These are phyloP conservation scores for Stropharia rugosoannulata DNA, from an alignment of 768 basidiomycete species.

Conservation along the genomic window DNA sequence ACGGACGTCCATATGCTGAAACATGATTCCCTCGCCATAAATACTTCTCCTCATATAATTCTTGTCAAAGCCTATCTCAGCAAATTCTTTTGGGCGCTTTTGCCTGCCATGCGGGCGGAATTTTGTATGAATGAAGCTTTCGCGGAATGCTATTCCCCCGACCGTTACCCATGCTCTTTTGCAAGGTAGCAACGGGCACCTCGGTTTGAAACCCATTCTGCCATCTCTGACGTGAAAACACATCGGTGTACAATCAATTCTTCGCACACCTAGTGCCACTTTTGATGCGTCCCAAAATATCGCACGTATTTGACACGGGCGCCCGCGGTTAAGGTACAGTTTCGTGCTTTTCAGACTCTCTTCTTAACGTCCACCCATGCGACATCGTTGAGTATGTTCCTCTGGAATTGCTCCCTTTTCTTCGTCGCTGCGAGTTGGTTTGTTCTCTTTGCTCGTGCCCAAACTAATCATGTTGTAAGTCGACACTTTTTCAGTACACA, in stretches of 20 bases:
- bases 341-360: neutral
- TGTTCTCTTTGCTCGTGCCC: conserved; percentile 4
- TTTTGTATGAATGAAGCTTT: no score
- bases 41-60: neutral
- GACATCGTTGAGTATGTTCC: conserved; percentile 1
- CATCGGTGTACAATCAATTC: neutral
- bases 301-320: conserved; percentile 2
- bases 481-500: neutral
- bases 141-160: no score
- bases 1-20: neutral
- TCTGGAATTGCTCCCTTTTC: neutral
- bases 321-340: neutral
- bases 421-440: neutral
- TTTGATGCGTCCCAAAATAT: neutral
- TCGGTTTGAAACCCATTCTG: no score
- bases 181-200: no score
- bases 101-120: no score
- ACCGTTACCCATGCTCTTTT: no score
- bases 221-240: neutral
- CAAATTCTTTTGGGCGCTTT: neutral
- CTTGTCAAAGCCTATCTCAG: neutral
- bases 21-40: conserved; percentile 1
- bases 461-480: conserved; percentile 14
- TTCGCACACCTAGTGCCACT: neutral
- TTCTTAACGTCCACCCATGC: neutral